Percentiles rank a stretch among this genome's conserved stretches.
phyloP scores from a whole-genome alignment of 371 early-diverging fungal species.

The Rhizopus sp. region DNA sequence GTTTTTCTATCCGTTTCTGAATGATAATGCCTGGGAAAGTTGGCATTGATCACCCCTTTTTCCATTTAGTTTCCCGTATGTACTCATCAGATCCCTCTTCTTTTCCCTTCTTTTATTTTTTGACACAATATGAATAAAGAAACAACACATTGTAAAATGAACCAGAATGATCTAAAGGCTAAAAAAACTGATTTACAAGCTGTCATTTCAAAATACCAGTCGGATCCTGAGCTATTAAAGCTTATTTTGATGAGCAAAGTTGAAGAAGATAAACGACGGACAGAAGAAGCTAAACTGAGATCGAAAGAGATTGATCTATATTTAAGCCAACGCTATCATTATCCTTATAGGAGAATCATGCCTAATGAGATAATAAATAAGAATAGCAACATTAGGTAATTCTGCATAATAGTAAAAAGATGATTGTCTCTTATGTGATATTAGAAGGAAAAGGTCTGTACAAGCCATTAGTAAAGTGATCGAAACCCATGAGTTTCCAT shows the following conservation, averaged over 20 bases:
- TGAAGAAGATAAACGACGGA: constrained; percentile 61
- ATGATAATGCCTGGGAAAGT: constrained; percentile 1
- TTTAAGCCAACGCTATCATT: constrained; percentile 12
- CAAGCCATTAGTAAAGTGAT: constrained; percentile 29
- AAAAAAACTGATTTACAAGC: constrained; percentile 14
- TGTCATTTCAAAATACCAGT: constrained; percentile 48
- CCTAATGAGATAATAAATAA: background rate
- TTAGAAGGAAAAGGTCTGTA: constrained; percentile 23
- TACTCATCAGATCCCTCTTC: background rate
- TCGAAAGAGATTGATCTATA: constrained; percentile 52
- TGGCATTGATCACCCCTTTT: constrained; percentile 1
- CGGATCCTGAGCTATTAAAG: constrained; percentile 56
- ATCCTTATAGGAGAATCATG: background rate
- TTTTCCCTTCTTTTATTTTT: background rate
- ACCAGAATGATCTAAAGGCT: background rate
- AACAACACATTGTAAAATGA: too few species aligned
- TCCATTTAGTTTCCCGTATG: constrained; percentile 3
- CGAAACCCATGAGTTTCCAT: constrained; percentile 22
- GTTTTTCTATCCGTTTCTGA: background rate
- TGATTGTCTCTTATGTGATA: background rate
- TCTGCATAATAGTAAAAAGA: background rate
- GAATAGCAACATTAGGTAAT: background rate
- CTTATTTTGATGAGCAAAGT: constrained; percentile 59
- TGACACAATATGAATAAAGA: background rate
- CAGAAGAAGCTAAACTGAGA: constrained; percentile 62